A percentile compares a stretch with the other conserved stretches of the same genome.
These are phyloP conservation scores for Angophora floribunda DNA, from an alignment of 345 rosid genomes.

Conservation along the genomic window DNA sequence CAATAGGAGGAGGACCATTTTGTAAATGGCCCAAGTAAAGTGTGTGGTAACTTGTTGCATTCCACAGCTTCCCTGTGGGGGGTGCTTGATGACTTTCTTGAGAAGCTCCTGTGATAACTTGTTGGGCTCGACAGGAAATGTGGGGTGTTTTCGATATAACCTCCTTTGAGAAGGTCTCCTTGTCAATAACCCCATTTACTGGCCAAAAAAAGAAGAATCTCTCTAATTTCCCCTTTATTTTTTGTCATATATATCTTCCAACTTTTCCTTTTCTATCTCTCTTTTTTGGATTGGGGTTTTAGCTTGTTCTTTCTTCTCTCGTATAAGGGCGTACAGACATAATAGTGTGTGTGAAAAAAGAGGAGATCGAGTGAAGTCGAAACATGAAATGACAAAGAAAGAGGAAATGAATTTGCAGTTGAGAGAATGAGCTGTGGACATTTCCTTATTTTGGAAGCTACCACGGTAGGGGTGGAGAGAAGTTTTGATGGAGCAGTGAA, in stretches of 20 bases:
- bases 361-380: too few relatives aligned
- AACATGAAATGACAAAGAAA: too few relatives aligned
- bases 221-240: background rate
- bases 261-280: background rate
- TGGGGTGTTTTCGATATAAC: accelerated
- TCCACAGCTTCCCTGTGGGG: background rate
- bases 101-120: background rate
- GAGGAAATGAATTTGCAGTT: background rate
- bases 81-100: background rate
- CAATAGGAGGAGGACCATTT: background rate
- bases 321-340: accelerated
- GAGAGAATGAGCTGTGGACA: accelerated
- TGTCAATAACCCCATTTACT: background rate
- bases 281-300: background rate
- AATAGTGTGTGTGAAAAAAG: too few relatives aligned
- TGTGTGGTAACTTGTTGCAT: background rate
- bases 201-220: background rate
- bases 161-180: background rate
- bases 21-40: background rate
- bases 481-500: accelerated
- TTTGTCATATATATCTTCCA: background rate
- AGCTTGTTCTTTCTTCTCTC: background rate
- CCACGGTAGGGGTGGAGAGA: background rate
- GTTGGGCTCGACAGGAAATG: background rate
- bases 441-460: background rate